Evolutionary conservation across 2,329 filamentous ascomycete species (phyloP).

Genomic region (Aureobasidium sp.): DNA sequence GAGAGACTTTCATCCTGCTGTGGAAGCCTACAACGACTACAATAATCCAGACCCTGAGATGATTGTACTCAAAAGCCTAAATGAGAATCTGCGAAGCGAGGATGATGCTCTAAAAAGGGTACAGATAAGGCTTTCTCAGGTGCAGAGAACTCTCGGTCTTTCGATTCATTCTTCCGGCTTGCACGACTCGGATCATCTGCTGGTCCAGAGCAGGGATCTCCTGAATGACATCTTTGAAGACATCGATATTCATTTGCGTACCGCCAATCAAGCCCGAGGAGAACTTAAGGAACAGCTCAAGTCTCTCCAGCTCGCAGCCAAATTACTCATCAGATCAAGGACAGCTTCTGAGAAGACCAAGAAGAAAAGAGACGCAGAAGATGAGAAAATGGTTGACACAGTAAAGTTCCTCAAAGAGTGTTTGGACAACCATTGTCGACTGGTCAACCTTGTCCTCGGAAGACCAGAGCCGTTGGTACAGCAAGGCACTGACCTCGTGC

Average conservation of each 20-base stretch:
- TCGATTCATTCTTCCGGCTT: not conserved
- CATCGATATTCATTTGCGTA: not conserved
- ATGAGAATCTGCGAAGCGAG: not conserved
- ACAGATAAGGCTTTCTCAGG: not conserved
- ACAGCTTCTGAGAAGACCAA: not conserved
- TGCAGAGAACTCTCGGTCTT: not conserved
- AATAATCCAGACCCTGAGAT: not conserved
- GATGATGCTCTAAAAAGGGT: not conserved
- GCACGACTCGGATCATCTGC: not conserved
- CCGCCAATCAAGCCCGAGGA: too few species aligned
- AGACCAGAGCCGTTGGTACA: not conserved
- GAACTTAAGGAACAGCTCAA: not conserved
- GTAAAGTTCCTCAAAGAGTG: not conserved
- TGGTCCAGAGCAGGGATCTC: not conserved
- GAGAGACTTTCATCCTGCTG: not conserved
- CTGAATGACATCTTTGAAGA: not conserved
- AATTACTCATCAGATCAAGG: not conserved
- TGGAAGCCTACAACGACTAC: not conserved
- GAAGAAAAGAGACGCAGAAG: not conserved
- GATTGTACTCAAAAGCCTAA: not conserved
- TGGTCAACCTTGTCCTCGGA: not conserved
- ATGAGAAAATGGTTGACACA: not conserved
- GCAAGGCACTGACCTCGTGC: not conserved
- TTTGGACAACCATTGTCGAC: not conserved
- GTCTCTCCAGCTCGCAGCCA: not conserved